Evolutionary conservation across 257 asterid species (phyloP).

Genomic region (Paraleonurus japonicus): DNA sequence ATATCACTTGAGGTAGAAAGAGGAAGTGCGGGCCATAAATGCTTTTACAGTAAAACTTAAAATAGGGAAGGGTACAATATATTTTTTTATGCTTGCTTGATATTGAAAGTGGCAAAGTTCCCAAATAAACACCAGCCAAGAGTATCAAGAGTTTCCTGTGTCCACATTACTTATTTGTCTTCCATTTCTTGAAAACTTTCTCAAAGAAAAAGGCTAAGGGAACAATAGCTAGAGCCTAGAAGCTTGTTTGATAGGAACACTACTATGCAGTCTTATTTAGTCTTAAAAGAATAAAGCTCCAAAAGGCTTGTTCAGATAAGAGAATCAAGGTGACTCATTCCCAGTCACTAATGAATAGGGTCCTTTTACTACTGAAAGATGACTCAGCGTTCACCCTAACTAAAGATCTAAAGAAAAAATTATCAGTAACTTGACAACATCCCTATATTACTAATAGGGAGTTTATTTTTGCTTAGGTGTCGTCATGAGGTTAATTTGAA

Average conservation of each 20-base stretch:
- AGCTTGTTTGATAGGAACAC: constrained; percentile 1
- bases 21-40: background rate
- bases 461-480: too few relatives aligned
- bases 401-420: background rate
- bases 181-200: background rate
- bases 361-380: background rate
- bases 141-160: background rate
- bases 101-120: background rate
- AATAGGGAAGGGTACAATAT: background rate
- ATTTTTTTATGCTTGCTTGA: background rate
- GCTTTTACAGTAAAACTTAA: background rate
- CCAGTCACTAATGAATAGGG: background rate
- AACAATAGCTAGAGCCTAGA: constrained; percentile 3
- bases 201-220: background rate
- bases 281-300: background rate
- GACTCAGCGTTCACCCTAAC: background rate
- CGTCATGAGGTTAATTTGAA: too few relatives aligned
- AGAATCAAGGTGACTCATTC: constrained; percentile 2
- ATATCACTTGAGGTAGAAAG: background rate
- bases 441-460: too few relatives aligned
- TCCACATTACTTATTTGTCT: background rate
- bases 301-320: background rate
- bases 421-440: background rate
- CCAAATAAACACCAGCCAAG: constrained; percentile 2
- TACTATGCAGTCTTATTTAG: background rate